Base-by-base conservation (phyloP, 495 filamentous ascomycete species). In the Hypoxylon trugodes region DNA sequence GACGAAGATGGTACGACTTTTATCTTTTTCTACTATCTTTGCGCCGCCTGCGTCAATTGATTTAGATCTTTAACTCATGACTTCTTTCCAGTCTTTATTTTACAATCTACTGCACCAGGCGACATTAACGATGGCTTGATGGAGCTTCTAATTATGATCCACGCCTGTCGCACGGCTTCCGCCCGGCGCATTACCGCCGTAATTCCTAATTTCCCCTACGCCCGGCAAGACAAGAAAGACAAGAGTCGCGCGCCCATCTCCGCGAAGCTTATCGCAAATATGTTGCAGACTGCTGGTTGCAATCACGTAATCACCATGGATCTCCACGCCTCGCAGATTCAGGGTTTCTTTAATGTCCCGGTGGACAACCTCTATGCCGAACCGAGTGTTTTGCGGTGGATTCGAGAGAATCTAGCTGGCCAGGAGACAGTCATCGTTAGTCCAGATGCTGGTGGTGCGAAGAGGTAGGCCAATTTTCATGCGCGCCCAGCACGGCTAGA, bases 181-280 rank as follows among this genome's bases (percentile, higher is more conserved):
- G 93, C 93, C 4, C 86, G 93, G 59, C 88, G 92, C 59, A 97
- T 98, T 77, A 97, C 92, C 16, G 90, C 90, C 61, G 87, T 93
- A 53, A 91, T 97, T 46, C 95, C 95, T 59, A 97, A 98, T 78
- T 98, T 97, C 80, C 94, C 93, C 22, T 97, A 98, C 70, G 94
- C 94, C n/a, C 91, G 95, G 22, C 95, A 98, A 77, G 95, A 98
- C 81, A 98, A 98, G 82, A 98, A 98, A 77, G 95, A 98, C 77
- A 96, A 97, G 81, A 71, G 65, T 40, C 86, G 95, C 54, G 95
- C 94, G 21, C 93, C 93, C 10, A 93, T 92, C 65, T 92, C 89
- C 41, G 95, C 95, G 15, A 94, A 93, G 76, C 79, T 97, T 30
- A 95, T 98, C 79, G 95, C 95, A 22, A 98, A 97, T 75, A 97